Evolutionary conservation across 164 flowering plant species (phyloP).

Genomic region (Chloranthus sessilifolius): DNA sequence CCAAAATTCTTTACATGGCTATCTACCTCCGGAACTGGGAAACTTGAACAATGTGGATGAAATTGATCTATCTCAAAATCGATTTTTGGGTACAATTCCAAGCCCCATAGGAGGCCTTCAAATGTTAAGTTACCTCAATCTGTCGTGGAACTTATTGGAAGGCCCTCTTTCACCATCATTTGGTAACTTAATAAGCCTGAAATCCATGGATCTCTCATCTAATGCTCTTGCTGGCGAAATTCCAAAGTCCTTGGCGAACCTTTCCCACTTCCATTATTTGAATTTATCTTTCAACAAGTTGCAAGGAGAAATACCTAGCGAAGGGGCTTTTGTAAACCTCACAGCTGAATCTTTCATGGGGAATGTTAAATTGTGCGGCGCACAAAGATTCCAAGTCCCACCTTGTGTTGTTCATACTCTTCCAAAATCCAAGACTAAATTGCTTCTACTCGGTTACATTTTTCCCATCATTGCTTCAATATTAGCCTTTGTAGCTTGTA

Average conservation of each 20-base stretch:
- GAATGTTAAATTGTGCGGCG: slow-evolving; percentile 4
- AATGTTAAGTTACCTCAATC: too few relatives aligned
- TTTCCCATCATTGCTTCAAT: too few relatives aligned
- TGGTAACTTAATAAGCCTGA: background rate
- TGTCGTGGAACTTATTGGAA: too few relatives aligned
- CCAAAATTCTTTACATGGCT: background rate
- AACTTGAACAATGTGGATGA: background rate
- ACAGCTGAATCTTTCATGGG: background rate
- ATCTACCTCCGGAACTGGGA: background rate
- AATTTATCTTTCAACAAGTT: slow-evolving; percentile 8
- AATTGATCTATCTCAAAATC: background rate
- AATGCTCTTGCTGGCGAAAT: slow-evolving; percentile 1
- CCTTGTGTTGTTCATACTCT: background rate
- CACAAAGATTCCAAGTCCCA: slow-evolving; percentile 3
- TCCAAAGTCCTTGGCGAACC: slow-evolving; percentile 2
- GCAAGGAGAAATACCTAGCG: slow-evolving; percentile 7
- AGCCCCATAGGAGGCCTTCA: too few relatives aligned
- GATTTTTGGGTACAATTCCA: background rate
- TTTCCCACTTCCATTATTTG: background rate
- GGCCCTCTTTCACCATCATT: too few relatives aligned
- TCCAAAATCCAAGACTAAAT: background rate
- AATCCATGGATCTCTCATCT: background rate
- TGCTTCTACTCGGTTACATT: background rate
- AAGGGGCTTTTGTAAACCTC: slow-evolving; percentile 2
- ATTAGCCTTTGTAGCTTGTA: background rate